Percentiles rank a stretch among this genome's conserved stretches.
phyloP scores from a whole-genome alignment of 2,329 filamentous ascomycete genomes.

The Talaromyces sp. region DNA sequence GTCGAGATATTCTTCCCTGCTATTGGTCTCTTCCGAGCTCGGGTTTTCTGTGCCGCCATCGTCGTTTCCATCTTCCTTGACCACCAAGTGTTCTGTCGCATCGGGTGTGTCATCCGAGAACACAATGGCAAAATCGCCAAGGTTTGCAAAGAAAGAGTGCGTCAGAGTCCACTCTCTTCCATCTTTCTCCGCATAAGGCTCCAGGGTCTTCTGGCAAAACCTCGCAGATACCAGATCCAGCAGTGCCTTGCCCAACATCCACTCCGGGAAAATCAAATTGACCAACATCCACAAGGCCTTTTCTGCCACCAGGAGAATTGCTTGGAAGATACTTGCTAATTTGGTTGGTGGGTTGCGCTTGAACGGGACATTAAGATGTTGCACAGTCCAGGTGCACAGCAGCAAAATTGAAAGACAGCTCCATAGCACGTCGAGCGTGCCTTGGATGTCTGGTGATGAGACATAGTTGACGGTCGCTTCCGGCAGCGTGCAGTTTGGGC shows the following conservation, averaged over 20 bases:
- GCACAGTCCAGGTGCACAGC: slow-evolving; percentile 19
- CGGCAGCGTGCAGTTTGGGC: not conserved
- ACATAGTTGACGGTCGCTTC: slow-evolving; percentile 11
- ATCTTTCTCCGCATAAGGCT: not conserved
- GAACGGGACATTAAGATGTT: slow-evolving; percentile 17
- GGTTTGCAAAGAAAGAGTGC: not conserved
- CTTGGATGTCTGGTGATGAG: slow-evolving; percentile 11
- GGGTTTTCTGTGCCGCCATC: too few species aligned
- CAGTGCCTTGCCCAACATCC: not conserved
- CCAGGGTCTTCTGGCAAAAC: not conserved
- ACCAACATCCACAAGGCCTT: not conserved
- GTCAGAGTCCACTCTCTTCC: not conserved
- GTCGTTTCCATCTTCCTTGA: too few species aligned
- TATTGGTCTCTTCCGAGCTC: too few species aligned
- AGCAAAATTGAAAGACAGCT: slow-evolving; percentile 16
- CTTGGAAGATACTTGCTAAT: not conserved
- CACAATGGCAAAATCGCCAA: not conserved
- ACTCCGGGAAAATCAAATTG: not conserved
- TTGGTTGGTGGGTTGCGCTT: not conserved
- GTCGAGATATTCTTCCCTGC: not conserved
- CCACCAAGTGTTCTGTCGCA: not conserved
- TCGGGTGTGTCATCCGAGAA: not conserved
- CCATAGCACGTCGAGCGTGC: slow-evolving; percentile 20
- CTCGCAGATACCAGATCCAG: not conserved
- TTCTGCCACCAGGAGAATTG: not conserved